Evolutionary conservation across 345 rosid genomes (phyloP).

Genomic region (Eucalyptus curtisii): DNA sequence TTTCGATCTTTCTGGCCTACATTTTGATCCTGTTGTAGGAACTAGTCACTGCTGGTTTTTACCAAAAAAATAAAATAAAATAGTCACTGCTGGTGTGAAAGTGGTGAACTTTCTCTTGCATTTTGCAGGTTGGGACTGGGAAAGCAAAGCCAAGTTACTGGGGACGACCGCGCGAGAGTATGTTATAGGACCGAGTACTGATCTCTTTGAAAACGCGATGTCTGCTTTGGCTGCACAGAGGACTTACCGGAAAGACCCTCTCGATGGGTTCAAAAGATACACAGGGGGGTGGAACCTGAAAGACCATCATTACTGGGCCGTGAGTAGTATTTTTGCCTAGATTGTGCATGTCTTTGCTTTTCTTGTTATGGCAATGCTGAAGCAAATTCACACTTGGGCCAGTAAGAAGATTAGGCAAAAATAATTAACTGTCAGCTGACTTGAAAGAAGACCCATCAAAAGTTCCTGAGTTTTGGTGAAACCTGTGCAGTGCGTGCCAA

Average conservation of each 20-base stretch:
- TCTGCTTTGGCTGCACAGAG: slow-evolving; percentile 63
- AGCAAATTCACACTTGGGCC: neutral
- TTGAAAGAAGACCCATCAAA: neutral
- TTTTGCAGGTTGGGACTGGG: neutral
- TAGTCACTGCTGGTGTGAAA: neutral
- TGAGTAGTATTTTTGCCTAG: slow-evolving; percentile 16
- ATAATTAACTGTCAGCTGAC: neutral
- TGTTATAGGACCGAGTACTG: slow-evolving; percentile 18
- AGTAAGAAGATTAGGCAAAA: neutral
- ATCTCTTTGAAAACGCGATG: slow-evolving; percentile 30
- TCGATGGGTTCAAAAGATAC: slow-evolving; percentile 55
- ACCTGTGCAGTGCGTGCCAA: neutral
- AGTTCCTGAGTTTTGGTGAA: neutral
- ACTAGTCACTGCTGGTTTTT: neutral
- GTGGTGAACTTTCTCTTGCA: neutral
- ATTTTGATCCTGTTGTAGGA: neutral
- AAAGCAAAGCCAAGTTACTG: neutral
- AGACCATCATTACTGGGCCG: slow-evolving; percentile 90
- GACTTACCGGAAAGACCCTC: slow-evolving; percentile 86
- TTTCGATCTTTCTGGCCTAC: neutral
- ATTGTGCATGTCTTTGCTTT: neutral
- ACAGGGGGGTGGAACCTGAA: slow-evolving; percentile 85
- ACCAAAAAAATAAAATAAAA: too few relatives aligned
- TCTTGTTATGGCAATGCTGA: neutral
- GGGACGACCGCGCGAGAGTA: slow-evolving; percentile 7